These are phyloP conservation scores for Suillus tomentosus DNA, from an alignment of 768 basidiomycete species.

Conservation along the genomic window DNA sequence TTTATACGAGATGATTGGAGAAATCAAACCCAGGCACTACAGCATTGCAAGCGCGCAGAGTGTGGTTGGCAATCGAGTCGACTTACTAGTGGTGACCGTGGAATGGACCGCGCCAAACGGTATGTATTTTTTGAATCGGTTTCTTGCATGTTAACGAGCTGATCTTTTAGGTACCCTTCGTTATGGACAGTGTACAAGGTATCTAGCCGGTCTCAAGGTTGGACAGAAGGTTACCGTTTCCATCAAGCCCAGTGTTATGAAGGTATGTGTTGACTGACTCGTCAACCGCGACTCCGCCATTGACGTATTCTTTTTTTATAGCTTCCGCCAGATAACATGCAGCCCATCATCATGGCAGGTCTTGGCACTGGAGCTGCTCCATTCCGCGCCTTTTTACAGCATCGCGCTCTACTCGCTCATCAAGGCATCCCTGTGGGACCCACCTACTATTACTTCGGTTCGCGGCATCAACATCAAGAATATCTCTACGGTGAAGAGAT, in stretches of 20 bases:
- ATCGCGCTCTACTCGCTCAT: constrained; percentile 80
- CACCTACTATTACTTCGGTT: constrained; percentile 97
- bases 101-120: constrained; percentile 90
- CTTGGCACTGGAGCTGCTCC: constrained; percentile 98
- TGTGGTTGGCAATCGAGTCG: constrained; percentile 92
- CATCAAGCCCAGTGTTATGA: constrained; percentile 99
- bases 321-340: constrained; percentile 81
- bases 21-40: constrained; percentile 97
- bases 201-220: constrained; percentile 78
- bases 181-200: constrained; percentile 96
- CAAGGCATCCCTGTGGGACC: constrained; percentile 86
- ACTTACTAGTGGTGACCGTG: constrained; percentile 93
- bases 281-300: neutral
- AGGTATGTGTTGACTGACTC: constrained; percentile 49
- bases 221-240: constrained; percentile 97
- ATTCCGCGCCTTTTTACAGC: constrained; percentile 98
- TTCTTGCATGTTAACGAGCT: constrained; percentile 7
- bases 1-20: constrained; percentile 86
- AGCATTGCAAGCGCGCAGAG: constrained; percentile 96
- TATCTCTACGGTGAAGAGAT: constrained; percentile 97
- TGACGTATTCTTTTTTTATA: constrained; percentile 34
- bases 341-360: constrained; percentile 98
- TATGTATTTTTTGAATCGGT: constrained; percentile 38
- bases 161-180: constrained; percentile 59
- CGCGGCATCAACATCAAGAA: constrained; percentile 92